Evolutionary conservation across 331 rosid genomes (phyloP), one percentile per base, ranked within the genome.

Genomic region (Phaseolus coccineus): DNA sequence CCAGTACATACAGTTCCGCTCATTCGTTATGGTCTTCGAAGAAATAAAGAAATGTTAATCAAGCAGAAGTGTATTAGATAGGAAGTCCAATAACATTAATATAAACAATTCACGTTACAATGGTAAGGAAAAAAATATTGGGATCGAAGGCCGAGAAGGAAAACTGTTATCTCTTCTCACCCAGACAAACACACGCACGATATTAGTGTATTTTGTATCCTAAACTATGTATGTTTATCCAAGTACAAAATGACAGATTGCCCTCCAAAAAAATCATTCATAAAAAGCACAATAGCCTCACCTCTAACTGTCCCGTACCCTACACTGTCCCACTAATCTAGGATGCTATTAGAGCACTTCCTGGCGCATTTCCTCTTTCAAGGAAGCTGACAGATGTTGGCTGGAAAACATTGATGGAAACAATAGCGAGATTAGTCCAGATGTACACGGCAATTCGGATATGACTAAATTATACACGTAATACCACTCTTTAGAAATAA

Each of bases 361-460:
- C 92, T 14, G 90, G 69, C 19, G 72, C 73, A 74, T 77, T 90
- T 73, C 87, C 92, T 69, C 80, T 80, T 73, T 95, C 94, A 72
- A 92, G 97, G 83, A 92, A 91, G 84, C 83, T 51, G 71, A 76
- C 59, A 42, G 93, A 88, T 16, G 84, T 80, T 85, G 90, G 77
- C 99, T 95, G 88, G 39, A 86, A 86, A 79, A 82, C 16, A 69
- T 53, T 24, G 55, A 42, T 19, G 8, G 35, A 58, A 37, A 79
- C 62, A 59, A n/a, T 10, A 11, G 52, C 55, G 76, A 72, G 73
- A 82, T 30, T 27, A 62, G 53, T 65, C 10, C 46, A 63, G 65
- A 67, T 50, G 19, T 74, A 63, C 25, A 19, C 47, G 57, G 35
- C 5, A 22, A 57, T 9, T 68, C 55, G 48, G 19, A 44, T 69